Base-by-base conservation (phyloP, 2,329 filamentous ascomycete genomes). In the Esteya vermicola region DNA sequence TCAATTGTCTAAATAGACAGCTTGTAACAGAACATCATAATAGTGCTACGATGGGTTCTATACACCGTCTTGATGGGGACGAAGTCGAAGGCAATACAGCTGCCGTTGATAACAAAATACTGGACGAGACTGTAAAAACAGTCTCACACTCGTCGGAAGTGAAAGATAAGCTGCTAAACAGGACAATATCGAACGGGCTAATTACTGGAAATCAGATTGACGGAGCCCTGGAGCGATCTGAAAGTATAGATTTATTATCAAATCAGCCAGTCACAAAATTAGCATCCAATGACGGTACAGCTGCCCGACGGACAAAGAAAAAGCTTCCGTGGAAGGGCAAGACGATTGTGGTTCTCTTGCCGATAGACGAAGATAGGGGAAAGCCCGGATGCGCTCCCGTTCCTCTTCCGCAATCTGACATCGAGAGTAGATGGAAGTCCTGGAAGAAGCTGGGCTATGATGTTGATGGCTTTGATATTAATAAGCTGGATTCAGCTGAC, bases 241-340 rank as follows among this genome's bases (percentile, higher is more conserved):
- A n/a, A n/a, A n/a, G n/a, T n/a, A n/a, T n/a, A n/a, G n/a, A n/a
- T n/a, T n/a, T n/a, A n/a, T n/a, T n/a, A n/a, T n/a, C n/a, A n/a
- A n/a, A n/a, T n/a, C n/a, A n/a, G 10, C 43, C 43, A 1, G 20
- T 41, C 0, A 34, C 38, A 16, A 33, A 25, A 13, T 54, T 54
- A 14, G 48, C 51, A 9, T 50, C 42, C 18, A 65, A 63, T 44
- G 48, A 59, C 39, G 60, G 61, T 6, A 55, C 59, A 3, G 55
- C 60, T 35, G 71, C 71, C 6, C 72, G 73, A n/a, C 63, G 73
- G 12, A 47, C 72, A 8, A 83, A 72, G 60, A 86, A 82, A 55
- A 84, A 79, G 59, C 65, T 88, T 3, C 68, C 70, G 34, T 86
- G 81, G 80, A 80, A 71, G 51, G 79, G 78, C 42, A 86, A 85